Evolutionary conservation across 2,329 filamentous ascomycete genomes (phyloP).

Genomic region (Coniochaeta sp.): DNA sequence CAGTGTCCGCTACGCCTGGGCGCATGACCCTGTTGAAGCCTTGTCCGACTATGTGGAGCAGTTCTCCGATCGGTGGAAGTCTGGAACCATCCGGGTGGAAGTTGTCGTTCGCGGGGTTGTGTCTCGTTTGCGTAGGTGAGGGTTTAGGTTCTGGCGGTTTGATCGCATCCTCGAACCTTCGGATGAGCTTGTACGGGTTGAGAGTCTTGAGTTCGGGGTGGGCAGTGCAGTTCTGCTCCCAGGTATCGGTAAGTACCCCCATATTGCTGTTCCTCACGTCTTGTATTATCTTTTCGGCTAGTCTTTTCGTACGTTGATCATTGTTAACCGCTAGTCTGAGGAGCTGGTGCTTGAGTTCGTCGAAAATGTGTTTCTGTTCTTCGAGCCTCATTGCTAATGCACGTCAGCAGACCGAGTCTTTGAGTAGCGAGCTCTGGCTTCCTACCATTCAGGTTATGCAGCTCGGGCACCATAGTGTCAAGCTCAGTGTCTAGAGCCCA

Average conservation of each 20-base stretch:
- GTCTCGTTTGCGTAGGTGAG: background rate
- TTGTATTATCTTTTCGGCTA: background rate
- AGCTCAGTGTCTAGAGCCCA: background rate
- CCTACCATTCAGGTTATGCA: background rate
- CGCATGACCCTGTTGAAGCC: background rate
- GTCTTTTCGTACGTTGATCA: background rate
- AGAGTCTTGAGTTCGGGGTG: background rate
- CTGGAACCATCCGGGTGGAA: background rate
- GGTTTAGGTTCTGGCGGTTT: background rate
- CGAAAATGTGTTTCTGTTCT: background rate
- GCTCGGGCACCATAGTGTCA: background rate
- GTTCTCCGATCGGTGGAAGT: background rate
- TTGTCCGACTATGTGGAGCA: background rate
- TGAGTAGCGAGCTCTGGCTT: background rate
- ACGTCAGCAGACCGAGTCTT: background rate
- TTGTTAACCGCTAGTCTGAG: background rate
- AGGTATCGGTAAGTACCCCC: background rate
- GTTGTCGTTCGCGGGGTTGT: background rate
- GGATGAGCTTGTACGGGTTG: background rate
- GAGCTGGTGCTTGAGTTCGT: background rate
- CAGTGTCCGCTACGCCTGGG: background rate
- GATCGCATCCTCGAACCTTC: background rate
- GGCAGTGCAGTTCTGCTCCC: background rate
- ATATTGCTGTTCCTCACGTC: background rate
- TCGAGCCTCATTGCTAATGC: background rate